Evolutionary conservation across 306 rosid species (phyloP), one percentile per base, ranked within the genome.

Genomic region (apple (Malus domestica)): DNA sequence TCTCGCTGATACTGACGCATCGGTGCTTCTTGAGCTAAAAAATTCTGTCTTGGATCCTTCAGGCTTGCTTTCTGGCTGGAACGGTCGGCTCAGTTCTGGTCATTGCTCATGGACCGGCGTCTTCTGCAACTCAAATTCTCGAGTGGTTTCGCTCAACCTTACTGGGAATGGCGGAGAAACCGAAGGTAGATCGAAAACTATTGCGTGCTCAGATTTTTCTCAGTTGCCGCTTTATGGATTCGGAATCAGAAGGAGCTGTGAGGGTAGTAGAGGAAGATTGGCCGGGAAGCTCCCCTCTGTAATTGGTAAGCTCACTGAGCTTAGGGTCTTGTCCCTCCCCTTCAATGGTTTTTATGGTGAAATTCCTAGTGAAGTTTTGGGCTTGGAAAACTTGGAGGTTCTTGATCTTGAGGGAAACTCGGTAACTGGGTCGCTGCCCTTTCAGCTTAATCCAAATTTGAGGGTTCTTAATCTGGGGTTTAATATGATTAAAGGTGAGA

Each of bases 341-440:
- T 91, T 91, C 29, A 89, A 94, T 68, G 89, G 85, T 52, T 78
- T 94, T 16, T 83, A 77, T 30, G 97, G 98, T 52, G 85, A 73
- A 10, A 27, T 94, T 72, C 97, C 97, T 51, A 4, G 15, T 6
- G 89, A 77, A 74, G 72, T 91, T 74, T 94, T 96, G 91, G 86
- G 78, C 9, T 69, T 91, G 94, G 67, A 86, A 15, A 91, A 83
- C 68, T 71, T 94, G 14, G 98, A 91, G 82, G 97, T 91, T 72
- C 86, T 94, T 79, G 97, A 94, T 92, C 89, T 94, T 9, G 94
- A 94, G 70, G 97, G 92, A 6, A 94, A 94, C 54, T 83, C 78
- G 19, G 32, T 94, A 8, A 46, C 80, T 68, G 98, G 98, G 22
- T 69, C 57, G 19, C 81, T 94, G 54, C 94, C 89, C 82, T 11